Evolutionary conservation across 192 early-diverging fungal genomes (phyloP).

Genomic region (Allomyces macrogynus): DNA sequence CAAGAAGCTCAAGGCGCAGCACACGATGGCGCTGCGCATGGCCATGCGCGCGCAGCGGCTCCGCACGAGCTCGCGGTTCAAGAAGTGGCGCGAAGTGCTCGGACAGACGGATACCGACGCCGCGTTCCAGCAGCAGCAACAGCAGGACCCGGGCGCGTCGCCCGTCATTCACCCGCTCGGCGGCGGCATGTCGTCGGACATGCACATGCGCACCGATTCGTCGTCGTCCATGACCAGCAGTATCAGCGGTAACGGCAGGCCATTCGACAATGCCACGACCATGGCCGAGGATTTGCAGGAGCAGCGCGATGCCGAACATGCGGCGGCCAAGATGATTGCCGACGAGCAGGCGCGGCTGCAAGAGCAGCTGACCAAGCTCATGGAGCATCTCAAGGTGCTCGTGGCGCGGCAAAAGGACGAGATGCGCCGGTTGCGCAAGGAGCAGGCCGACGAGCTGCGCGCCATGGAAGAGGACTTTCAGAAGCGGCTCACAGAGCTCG

Average conservation of each 20-base stretch:
- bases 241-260: no score
- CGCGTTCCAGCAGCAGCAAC: no score
- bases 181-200: no score
- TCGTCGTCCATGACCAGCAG: no score
- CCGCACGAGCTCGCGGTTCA: background rate
- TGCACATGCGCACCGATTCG: no score
- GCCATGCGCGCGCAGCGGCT: no score
- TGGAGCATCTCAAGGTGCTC: background rate
- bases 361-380: background rate
- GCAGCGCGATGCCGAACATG: background rate
- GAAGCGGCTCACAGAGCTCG: constrained; percentile 1
- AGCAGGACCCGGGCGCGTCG: no score
- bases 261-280: background rate
- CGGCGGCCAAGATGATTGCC: background rate
- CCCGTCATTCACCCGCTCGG: no score
- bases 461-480: constrained; percentile 4
- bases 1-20: background rate
- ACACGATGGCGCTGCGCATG: background rate
- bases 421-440: constrained; percentile 4
- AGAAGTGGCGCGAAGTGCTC: background rate
- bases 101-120: no score
- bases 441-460: constrained; percentile 6
- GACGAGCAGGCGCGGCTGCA: background rate
- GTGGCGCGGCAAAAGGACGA: constrained; percentile 2
- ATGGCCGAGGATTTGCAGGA: background rate